Percentiles rank a stretch among this genome's conserved stretches.
These are phyloP conservation scores for Groenewaldozyma tartarivorans DNA, from an alignment of 805 yeast genomes.

Conservation along the genomic window DNA sequence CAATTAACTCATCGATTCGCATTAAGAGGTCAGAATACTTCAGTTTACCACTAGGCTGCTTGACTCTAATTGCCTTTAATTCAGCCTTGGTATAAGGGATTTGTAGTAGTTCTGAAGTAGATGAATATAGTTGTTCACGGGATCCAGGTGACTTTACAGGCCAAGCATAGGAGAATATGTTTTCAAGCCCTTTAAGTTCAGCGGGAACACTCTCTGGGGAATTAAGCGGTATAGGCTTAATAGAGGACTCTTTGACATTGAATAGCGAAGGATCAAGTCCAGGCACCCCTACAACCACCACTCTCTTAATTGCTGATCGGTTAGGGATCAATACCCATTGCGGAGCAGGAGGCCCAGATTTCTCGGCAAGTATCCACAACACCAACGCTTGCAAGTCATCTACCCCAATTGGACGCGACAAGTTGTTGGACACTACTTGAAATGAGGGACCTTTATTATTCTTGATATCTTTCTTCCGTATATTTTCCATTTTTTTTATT, in stretches of 20 bases:
- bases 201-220: background rate
- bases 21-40: constrained; percentile 46
- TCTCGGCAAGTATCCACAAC: constrained; percentile 33
- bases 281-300: constrained; percentile 53
- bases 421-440: too few species aligned
- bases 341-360: constrained; percentile 30
- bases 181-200: constrained; percentile 27
- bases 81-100: constrained; percentile 52
- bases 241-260: constrained; percentile 23
- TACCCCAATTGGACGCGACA: background rate
- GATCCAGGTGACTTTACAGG: constrained; percentile 62
- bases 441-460: too few species aligned
- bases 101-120: constrained; percentile 44
- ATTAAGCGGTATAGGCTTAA: constrained; percentile 6
- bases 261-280: constrained; percentile 48
- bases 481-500: too few species aligned
- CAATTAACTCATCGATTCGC: constrained; percentile 38
- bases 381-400: constrained; percentile 22
- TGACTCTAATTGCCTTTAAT: constrained; percentile 33
- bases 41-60: too few species aligned
- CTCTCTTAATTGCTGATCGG: constrained; percentile 38
- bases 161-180: constrained; percentile 34
- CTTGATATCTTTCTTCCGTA: too few species aligned
- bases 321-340: constrained; percentile 43
- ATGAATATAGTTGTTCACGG: constrained; percentile 44